These are phyloP conservation scores for Globomyces pollinis-pini DNA, from an alignment of 192 early-diverging fungal genomes.

Conservation along the genomic window DNA sequence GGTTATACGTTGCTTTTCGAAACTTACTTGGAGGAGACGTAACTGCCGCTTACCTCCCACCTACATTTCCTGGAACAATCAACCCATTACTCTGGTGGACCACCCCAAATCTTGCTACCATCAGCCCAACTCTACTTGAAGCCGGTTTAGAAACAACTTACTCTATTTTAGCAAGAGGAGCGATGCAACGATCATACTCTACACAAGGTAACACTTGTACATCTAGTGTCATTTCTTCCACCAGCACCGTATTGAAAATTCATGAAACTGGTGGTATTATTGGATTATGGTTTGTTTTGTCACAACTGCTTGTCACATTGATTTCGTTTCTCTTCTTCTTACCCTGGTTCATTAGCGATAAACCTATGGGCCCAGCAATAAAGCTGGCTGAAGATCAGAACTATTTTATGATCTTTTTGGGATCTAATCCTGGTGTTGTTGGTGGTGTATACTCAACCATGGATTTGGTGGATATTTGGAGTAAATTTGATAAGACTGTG, in stretches of 20 bases:
- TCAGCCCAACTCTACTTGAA: conserved; percentile 8
- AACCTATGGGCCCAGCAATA: not conserved
- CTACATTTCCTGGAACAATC: conserved; percentile 11
- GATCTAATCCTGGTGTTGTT: not conserved
- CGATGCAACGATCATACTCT: conserved; percentile 2
- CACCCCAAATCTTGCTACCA: conserved; percentile 12
- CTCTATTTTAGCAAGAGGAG: conserved; percentile 10
- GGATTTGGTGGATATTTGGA: not conserved
- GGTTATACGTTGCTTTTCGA: not conserved
- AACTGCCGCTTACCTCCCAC: not conserved
- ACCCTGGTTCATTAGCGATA: not conserved
- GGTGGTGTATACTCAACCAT: not conserved
- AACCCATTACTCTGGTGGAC: conserved; percentile 21
- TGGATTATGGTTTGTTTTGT: not conserved
- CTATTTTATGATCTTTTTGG: not conserved
- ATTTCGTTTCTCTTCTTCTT: not conserved
- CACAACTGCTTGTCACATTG: not conserved
- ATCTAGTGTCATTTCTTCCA: not conserved
- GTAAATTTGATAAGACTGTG: not conserved
- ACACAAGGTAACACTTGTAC: not conserved
- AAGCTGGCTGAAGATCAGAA: not conserved
- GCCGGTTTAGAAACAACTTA: conserved; percentile 20
- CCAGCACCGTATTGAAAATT: not conserved
- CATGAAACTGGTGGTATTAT: not conserved
- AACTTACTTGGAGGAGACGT: not conserved